Percentiles rank a stretch among this genome's conserved stretches.
Evolutionary conservation across 768 basidiomycete species (phyloP).

Genomic region (Leccinum disarticulatum): DNA sequence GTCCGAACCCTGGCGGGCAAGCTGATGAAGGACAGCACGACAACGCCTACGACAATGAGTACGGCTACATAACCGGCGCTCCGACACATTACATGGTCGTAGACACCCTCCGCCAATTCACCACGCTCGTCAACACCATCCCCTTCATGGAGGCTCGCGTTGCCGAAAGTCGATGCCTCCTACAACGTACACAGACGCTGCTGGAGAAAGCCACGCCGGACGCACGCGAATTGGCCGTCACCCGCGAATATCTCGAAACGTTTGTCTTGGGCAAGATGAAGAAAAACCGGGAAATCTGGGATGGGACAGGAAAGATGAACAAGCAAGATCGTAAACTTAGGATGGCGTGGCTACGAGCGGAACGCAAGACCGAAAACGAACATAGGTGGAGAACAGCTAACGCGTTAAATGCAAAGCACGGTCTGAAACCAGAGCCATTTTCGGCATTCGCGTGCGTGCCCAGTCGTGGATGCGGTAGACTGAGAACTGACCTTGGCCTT

Average conservation of each 20-base stretch:
- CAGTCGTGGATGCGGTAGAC: background rate
- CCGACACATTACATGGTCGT: constrained; percentile 27
- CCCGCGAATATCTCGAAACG: constrained; percentile 28
- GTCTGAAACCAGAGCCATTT: constrained; percentile 19
- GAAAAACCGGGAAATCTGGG: constrained; percentile 31
- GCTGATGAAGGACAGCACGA: constrained; percentile 5
- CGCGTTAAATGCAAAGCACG: constrained; percentile 7
- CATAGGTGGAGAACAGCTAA: constrained; percentile 23
- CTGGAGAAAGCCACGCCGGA: constrained; percentile 19
- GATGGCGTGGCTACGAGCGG: constrained; percentile 25
- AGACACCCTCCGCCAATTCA: constrained; percentile 30
- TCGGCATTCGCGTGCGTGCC: constrained; percentile 24
- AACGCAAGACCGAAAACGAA: constrained; percentile 20
- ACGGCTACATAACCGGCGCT: constrained; percentile 11
- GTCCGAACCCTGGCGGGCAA: background rate
- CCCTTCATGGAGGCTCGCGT: constrained; percentile 22
- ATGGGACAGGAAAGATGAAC: constrained; percentile 29
- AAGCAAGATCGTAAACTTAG: constrained; percentile 24
- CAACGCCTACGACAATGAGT: background rate
- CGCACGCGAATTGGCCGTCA: constrained; percentile 19
- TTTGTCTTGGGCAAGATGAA: constrained; percentile 31
- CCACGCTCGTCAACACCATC: constrained; percentile 20
- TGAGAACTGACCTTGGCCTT: background rate
- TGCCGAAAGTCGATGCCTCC: constrained; percentile 20
- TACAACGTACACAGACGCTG: constrained; percentile 14